phyloP scores from a whole-genome alignment of 257 asterid genomes.

The Rubia yunnanensis region DNA sequence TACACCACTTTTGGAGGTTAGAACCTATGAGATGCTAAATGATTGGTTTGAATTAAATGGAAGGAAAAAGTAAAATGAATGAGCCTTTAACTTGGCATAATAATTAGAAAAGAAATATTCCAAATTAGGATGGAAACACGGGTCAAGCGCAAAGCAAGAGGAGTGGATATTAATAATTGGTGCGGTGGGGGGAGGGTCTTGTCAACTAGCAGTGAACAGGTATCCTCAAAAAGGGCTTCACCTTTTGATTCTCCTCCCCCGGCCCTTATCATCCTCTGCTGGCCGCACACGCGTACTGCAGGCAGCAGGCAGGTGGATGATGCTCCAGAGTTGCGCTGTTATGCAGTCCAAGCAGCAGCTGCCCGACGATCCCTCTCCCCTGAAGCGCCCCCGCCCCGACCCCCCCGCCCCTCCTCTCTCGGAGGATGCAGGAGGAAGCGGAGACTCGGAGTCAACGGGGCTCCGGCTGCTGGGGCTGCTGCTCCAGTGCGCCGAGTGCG shows the following conservation, averaged over 20 bases:
- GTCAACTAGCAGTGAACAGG: conserved; percentile 3
- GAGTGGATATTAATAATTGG: not conserved
- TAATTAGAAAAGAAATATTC: too few relatives aligned
- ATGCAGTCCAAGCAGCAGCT: conserved; percentile 22
- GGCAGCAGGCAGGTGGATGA: too few relatives aligned
- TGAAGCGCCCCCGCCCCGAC: conserved; percentile 12
- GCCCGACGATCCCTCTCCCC: conserved; percentile 6
- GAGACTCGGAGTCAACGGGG: conserved; percentile 39
- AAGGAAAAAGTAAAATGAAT: too few relatives aligned
- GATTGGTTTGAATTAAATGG: too few relatives aligned
- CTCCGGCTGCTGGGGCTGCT: conserved; percentile 70
- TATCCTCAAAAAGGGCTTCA: conserved; percentile 1
- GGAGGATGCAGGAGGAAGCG: not conserved
- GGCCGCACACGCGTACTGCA: too few relatives aligned
- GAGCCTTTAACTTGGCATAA: too few relatives aligned
- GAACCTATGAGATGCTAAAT: too few relatives aligned
- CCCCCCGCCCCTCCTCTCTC: conserved; percentile 2
- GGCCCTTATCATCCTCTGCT: not conserved
- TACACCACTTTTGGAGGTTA: too few relatives aligned
- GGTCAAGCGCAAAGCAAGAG: too few relatives aligned
- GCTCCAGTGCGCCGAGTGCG: conserved; percentile 84
- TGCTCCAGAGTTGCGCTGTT: conserved; percentile 8
- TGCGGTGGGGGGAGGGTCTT: not conserved
- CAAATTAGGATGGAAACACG: not conserved
- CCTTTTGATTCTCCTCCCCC: conserved; percentile 2